Percentiles rank a stretch among this genome's conserved stretches.
These are phyloP conservation scores for Nevesoporus exiguus DNA, from an alignment of 768 basidiomycete genomes.

Conservation along the genomic window DNA sequence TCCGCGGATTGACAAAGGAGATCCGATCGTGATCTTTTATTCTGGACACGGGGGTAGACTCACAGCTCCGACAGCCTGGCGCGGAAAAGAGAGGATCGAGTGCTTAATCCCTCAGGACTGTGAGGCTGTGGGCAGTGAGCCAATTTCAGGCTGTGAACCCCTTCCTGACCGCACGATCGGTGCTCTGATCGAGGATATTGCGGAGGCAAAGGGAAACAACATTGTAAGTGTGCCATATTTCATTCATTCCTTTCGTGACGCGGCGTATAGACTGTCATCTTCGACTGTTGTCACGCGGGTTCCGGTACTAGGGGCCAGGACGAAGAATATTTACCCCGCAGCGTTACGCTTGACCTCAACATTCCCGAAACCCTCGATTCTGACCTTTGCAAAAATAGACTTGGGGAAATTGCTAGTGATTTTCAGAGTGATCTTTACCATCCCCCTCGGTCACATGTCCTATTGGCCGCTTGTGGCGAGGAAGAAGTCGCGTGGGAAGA, in stretches of 20 bases:
- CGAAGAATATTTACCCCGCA: conserved; percentile 8
- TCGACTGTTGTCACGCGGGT: conserved; percentile 46
- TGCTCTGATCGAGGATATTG: conserved; percentile 35
- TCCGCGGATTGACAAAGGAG: conserved; percentile 24
- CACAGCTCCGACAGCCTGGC: conserved; percentile 27
- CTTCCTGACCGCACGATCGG: conserved; percentile 46
- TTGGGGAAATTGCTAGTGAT: background rate
- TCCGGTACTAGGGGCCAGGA: conserved; percentile 30
- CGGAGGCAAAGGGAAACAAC: conserved; percentile 40
- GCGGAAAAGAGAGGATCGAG: conserved; percentile 14
- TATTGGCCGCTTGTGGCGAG: conserved; percentile 42
- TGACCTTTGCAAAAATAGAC: conserved; percentile 19
- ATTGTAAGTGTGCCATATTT: conserved; percentile 33
- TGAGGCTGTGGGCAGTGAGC: too few relatives aligned
- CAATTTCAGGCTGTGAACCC: background rate
- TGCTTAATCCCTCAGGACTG: conserved; percentile 34
- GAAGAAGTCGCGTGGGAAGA: conserved; percentile 32
- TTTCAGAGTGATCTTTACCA: conserved; percentile 17
- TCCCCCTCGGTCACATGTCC: conserved; percentile 37
- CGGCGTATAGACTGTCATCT: conserved; percentile 39
- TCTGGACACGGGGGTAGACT: conserved; percentile 42
- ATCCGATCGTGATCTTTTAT: conserved; percentile 42
- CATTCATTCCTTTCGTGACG: background rate
- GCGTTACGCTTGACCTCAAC: background rate
- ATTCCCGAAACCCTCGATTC: conserved; percentile 24